Evolutionary conservation across 23 red algal genomes (phyloP), one percentile per base, ranked within the genome.

Genomic region (Gracilaria caudata): DNA sequence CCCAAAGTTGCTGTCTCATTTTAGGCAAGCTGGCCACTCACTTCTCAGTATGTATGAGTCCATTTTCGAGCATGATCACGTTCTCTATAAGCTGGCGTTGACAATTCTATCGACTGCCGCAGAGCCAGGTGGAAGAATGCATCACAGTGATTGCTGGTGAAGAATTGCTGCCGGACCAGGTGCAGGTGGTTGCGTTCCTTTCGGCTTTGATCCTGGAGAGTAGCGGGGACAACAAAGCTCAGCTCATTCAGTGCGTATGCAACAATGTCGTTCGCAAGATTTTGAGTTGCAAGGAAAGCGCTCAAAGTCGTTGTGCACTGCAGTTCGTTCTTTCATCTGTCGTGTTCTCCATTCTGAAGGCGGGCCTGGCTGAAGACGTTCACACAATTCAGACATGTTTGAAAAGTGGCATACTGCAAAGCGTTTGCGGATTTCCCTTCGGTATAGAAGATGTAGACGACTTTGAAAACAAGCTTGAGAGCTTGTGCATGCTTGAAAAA

Each of bases 401-500:
- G 4, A 71, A 39, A 41, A 39, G 65, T 24, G 70, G 70, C 21
- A 36, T 47, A 3, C 16, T 75, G 70, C 70, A 75, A 19, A 49
- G 39, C 24, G 70, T 49, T 19, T 46, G 70, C 43, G 70, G 39
- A 0, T 75, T 75, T 29, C 70, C 70, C 3, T 75, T 75, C 26
- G 70, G 40, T 4, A 47, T 75, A 8, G 70, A 75, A 8, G 70
- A 47, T 40, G n/a, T 75, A 24, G 5, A 21, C 23, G 38, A 75
- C 25, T 75, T 75, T 29, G 39, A 4, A 17, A 47, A 49, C 29
- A 45, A 47, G 70, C 26, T 75, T 45, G 38, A n/a, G n/a, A n/a
- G n/a, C n/a, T n/a, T 33, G 39, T 9, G 24, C 1, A 36, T 39
- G 70, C 20, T 25, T 38, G 70, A 45, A 24, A 3, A 45, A 19